Percentiles rank a stretch among this genome's conserved stretches.
phyloP scores from a whole-genome alignment of 768 basidiomycete species.

The Leucosporidium creatinivorum region DNA sequence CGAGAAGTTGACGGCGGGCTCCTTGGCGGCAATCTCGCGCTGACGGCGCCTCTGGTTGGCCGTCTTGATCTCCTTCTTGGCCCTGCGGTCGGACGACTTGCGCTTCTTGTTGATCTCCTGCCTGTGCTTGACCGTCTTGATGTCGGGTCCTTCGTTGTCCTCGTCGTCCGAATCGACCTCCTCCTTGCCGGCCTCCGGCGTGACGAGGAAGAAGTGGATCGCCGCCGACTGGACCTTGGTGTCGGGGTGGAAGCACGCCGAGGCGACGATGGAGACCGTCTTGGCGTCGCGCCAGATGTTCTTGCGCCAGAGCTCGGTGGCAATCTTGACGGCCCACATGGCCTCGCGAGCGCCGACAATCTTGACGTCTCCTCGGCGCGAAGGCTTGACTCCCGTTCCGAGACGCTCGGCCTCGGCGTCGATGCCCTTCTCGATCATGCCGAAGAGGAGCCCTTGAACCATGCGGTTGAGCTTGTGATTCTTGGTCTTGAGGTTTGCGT shows the following conservation, averaged over 20 bases:
- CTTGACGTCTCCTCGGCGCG: slow-evolving; percentile 38
- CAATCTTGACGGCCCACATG: slow-evolving; percentile 93
- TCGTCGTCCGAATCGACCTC: slow-evolving; percentile 65
- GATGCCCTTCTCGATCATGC: slow-evolving; percentile 92
- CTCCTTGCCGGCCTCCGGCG: slow-evolving; percentile 47
- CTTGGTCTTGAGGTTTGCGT: slow-evolving; percentile 76
- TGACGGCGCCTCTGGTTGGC: slow-evolving; percentile 61
- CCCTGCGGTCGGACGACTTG: slow-evolving; percentile 68
- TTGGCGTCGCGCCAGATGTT: slow-evolving; percentile 86
- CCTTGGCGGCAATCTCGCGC: slow-evolving; percentile 41
- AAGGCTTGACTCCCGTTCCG: slow-evolving; percentile 63
- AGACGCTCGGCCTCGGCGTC: slow-evolving; percentile 69
- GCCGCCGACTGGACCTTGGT: slow-evolving; percentile 91
- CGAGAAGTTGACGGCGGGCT: slow-evolving; percentile 61
- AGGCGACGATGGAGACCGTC: slow-evolving; percentile 79
- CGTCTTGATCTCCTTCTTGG: slow-evolving; percentile 61
- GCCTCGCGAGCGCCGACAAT: slow-evolving; percentile 65
- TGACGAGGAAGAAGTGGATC: slow-evolving; percentile 92
- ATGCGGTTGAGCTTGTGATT: slow-evolving; percentile 95
- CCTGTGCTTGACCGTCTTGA: slow-evolving; percentile 70
- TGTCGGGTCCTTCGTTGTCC: slow-evolving; percentile 59
- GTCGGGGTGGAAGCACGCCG: slow-evolving; percentile 88
- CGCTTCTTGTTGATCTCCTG: slow-evolving; percentile 92
- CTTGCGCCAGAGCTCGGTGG: slow-evolving; percentile 90
- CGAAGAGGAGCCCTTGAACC: slow-evolving; percentile 90